phyloP scores from a whole-genome alignment of 768 basidiomycete species.

The Peribolospora baueri region DNA sequence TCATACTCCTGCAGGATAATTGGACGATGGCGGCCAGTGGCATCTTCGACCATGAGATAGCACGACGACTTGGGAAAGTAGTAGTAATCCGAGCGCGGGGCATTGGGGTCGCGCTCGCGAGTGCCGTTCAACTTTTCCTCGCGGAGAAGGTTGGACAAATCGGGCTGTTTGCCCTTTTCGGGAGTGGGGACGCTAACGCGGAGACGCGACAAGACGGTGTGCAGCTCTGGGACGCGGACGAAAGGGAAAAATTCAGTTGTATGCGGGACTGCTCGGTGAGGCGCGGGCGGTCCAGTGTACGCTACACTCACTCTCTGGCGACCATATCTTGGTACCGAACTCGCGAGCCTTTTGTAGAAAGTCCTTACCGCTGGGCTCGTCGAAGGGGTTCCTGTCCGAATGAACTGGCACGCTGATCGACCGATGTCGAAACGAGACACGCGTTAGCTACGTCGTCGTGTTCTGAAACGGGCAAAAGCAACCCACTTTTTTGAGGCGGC shows the following conservation, averaged over 20 bases:
- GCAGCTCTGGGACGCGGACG: not conserved
- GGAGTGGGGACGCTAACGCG: not conserved
- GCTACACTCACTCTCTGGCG: slow-evolving; percentile 23
- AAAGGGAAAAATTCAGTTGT: not conserved
- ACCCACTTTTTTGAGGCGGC: no score
- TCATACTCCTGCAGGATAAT: slow-evolving; percentile 63
- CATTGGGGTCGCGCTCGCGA: slow-evolving; percentile 72
- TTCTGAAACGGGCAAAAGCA: no score
- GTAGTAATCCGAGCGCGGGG: slow-evolving; percentile 60
- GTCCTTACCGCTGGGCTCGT: slow-evolving; percentile 21
- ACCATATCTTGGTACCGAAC: slow-evolving; percentile 74
- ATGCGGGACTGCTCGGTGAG: slow-evolving; percentile 3
- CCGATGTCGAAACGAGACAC: no score
- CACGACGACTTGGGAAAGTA: slow-evolving; percentile 56
- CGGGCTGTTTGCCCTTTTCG: slow-evolving; percentile 12
- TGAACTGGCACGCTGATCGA: no score
- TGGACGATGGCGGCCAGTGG: slow-evolving; percentile 56
- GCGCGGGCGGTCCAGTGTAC: slow-evolving; percentile 11
- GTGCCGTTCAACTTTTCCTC: slow-evolving; percentile 68
- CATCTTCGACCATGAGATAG: slow-evolving; percentile 81
- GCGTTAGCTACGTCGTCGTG: no score
- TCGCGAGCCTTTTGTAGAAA: slow-evolving; percentile 40
- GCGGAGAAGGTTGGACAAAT: slow-evolving; percentile 28
- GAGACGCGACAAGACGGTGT: not conserved
- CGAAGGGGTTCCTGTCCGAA: slow-evolving; percentile 13